phyloP scores from a whole-genome alignment of 2,329 filamentous ascomycete genomes.

The Pseudogymnoascus sp. region DNA sequence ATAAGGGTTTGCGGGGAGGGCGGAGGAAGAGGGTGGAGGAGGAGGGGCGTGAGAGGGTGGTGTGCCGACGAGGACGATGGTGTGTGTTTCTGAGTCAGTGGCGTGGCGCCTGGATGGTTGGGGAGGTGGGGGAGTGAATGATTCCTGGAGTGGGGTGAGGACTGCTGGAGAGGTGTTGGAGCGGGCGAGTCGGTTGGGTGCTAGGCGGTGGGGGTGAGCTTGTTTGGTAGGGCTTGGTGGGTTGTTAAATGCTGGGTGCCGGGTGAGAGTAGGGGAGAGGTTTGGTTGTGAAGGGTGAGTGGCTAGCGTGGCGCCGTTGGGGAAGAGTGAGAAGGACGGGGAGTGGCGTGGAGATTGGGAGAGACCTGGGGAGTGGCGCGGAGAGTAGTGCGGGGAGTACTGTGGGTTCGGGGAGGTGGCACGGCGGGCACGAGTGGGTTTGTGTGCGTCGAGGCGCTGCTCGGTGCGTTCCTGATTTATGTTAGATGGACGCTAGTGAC shows the following conservation, averaged over 20 bases:
- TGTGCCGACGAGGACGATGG: neutral
- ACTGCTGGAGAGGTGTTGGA: conserved; percentile 48
- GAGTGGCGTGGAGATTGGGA: conserved; percentile 32
- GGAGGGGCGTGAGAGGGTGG: neutral
- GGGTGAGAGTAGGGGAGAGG: neutral
- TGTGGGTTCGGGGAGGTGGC: conserved; percentile 41
- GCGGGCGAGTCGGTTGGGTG: conserved; percentile 27
- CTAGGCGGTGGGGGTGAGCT: conserved; percentile 11
- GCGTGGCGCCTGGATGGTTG: neutral
- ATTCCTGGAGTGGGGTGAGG: conserved; percentile 35
- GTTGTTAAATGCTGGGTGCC: conserved; percentile 14
- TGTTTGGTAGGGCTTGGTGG: conserved; percentile 17
- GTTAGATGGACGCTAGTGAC: conserved; percentile 18
- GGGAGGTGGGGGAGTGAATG: conserved; percentile 27
- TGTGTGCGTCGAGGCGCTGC: conserved; percentile 12
- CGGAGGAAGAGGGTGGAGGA: neutral
- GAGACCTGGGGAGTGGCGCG: conserved; percentile 20
- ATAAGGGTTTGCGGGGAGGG: neutral
- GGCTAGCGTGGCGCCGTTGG: conserved; percentile 10
- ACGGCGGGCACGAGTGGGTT: conserved; percentile 30
- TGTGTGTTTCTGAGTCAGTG: neutral
- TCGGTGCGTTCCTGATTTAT: conserved; percentile 30
- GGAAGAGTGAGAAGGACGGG: conserved; percentile 33
- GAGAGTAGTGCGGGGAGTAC: conserved; percentile 38
- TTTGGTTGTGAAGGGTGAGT: neutral